These are phyloP conservation scores for Irpex rosettiformis DNA, from an alignment of 1,284 basidiomycete species.

Conservation along the genomic window DNA sequence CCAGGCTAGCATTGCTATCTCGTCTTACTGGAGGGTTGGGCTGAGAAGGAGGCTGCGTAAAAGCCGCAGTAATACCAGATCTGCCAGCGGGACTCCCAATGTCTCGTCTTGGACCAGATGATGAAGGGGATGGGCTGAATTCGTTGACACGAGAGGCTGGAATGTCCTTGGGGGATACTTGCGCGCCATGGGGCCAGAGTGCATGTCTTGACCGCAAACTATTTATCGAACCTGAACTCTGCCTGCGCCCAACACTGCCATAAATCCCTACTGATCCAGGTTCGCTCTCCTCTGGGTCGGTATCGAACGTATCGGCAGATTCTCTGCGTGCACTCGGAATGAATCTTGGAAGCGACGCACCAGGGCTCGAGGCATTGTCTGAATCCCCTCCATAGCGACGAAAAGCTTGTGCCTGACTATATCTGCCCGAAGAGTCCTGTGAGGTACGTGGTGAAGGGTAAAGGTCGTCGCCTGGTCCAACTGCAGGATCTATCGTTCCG, in stretches of 20 bases:
- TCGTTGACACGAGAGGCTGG: slow-evolving; percentile 22
- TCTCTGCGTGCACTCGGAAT: slow-evolving; percentile 5
- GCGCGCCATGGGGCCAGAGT: slow-evolving; percentile 16
- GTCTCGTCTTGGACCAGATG: slow-evolving; percentile 17
- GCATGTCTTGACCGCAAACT: slow-evolving; percentile 18
- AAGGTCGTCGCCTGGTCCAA: background rate
- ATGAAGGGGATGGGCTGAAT: slow-evolving; percentile 19
- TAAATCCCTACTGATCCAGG: slow-evolving; percentile 14
- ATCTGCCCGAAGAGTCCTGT: background rate
- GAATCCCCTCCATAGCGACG: background rate
- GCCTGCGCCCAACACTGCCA: slow-evolving; percentile 18
- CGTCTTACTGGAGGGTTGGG: slow-evolving; percentile 3
- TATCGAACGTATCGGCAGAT: slow-evolving; percentile 1
- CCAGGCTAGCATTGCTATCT: slow-evolving; percentile 10
- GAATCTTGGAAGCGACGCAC: background rate
- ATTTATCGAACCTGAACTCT: slow-evolving; percentile 22
- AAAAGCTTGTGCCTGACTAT: background rate
- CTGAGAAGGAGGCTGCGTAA: slow-evolving; percentile 3
- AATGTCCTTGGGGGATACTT: slow-evolving; percentile 11
- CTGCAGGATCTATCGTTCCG: background rate
- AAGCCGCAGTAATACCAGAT: slow-evolving; percentile 4
- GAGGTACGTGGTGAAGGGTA: background rate
- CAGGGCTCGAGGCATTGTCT: background rate
- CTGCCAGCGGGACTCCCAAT: background rate
- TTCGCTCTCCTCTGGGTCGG: slow-evolving; percentile 4